These are phyloP conservation scores for Trichoderma sp. DNA, from an alignment of 2,329 filamentous ascomycete genomes.

Conservation along the genomic window DNA sequence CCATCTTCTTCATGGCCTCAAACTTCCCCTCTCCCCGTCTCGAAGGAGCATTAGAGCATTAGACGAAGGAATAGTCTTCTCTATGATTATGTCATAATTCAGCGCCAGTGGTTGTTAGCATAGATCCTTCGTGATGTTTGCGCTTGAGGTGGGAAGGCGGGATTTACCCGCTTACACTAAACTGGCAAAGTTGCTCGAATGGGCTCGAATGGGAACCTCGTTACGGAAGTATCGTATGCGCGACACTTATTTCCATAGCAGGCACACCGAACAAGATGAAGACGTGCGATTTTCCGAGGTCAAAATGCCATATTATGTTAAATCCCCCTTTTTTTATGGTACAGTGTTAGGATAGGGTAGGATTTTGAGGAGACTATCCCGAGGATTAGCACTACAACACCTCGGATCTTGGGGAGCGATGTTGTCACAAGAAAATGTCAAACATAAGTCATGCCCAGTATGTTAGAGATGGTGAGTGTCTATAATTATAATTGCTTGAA, in stretches of 20 bases:
- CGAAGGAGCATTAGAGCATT: not conserved
- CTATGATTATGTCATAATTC: not conserved
- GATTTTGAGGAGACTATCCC: not conserved
- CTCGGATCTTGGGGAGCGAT: not conserved
- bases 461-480: not conserved
- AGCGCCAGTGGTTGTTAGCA: not conserved
- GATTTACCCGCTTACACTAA: not conserved
- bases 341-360: not conserved
- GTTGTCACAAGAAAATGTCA: not conserved
- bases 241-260: not conserved
- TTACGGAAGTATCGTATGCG: not conserved
- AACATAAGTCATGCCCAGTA: not conserved
- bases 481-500: not conserved
- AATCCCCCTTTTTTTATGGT: not conserved
- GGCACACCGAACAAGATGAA: not conserved
- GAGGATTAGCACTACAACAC: not conserved
- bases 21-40: not conserved
- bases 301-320: not conserved
- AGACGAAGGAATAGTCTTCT: not conserved
- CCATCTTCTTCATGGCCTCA: not conserved
- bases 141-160: not conserved
- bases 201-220: not conserved
- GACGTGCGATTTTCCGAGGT: not conserved
- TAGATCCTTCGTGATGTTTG: not conserved
- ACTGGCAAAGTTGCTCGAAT: not conserved